Conservation (phyloP, 139 green algal species). For the Coelastrella sp. region DNA sequence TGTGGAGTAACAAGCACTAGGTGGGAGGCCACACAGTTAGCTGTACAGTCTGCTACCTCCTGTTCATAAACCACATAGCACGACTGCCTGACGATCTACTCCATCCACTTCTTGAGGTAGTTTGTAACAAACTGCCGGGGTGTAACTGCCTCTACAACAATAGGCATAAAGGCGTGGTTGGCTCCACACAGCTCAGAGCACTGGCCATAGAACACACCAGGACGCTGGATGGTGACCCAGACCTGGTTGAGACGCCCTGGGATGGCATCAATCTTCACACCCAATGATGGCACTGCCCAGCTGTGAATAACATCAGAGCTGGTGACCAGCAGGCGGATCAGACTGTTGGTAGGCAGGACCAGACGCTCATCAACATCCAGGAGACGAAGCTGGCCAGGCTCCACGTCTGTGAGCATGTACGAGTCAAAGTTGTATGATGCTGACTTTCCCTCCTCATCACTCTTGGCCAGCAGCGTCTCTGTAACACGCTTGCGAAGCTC, state of each 20-base stretch:
- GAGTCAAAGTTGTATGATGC: slow-evolving; percentile 72
- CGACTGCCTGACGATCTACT: too few relatives aligned
- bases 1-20: too few relatives aligned
- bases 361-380: slow-evolving; percentile 76
- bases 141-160: slow-evolving; percentile 78
- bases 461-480: slow-evolving; percentile 57
- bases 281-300: slow-evolving; percentile 73
- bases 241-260: slow-evolving; percentile 78
- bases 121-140: slow-evolving; percentile 47
- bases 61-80: too few relatives aligned
- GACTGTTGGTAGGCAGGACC: slow-evolving; percentile 75
- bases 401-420: slow-evolving; percentile 61
- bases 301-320: slow-evolving; percentile 63
- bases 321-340: slow-evolving; percentile 68
- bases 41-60: too few relatives aligned
- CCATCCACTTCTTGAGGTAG: slow-evolving; percentile 49
- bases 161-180: slow-evolving; percentile 81
- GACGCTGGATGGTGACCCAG: slow-evolving; percentile 73
- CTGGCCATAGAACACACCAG: slow-evolving; percentile 80
- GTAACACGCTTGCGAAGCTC: slow-evolving; percentile 72
- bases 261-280: slow-evolving; percentile 74
- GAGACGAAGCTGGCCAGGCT: slow-evolving; percentile 72
- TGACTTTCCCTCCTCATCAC: slow-evolving; percentile 41
- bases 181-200: slow-evolving; percentile 80
- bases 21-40: too few relatives aligned